Percentiles rank a stretch among this genome's conserved stretches.
Evolutionary conservation across 2,329 filamentous ascomycete genomes (phyloP).

Genomic region (Mycocentrospora acerina): DNA sequence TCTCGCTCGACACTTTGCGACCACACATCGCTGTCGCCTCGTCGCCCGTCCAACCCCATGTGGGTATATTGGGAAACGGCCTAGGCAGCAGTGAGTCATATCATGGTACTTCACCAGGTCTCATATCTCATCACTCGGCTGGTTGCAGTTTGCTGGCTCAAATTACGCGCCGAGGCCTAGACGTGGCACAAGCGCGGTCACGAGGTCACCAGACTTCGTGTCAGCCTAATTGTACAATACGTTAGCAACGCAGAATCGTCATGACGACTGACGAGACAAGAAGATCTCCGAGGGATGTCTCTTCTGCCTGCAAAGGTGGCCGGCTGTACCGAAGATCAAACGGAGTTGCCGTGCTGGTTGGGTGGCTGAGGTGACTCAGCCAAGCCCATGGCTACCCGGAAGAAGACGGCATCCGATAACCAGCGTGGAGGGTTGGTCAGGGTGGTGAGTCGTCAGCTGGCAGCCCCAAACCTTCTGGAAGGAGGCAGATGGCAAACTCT

Average conservation of each 20-base stretch:
- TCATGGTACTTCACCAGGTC: not conserved
- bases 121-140: not conserved
- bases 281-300: slow-evolving; percentile 12
- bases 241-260: slow-evolving; percentile 19
- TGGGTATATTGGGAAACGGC: slow-evolving; percentile 4
- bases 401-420: slow-evolving; percentile 12
- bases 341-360: slow-evolving; percentile 6
- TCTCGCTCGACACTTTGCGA: no score
- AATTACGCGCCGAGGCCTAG: slow-evolving; percentile 2
- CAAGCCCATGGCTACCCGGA: slow-evolving; percentile 18
- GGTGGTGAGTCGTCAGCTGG: slow-evolving; percentile 15
- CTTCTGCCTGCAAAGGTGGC: slow-evolving; percentile 19
- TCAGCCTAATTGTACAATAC: slow-evolving; percentile 20
- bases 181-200: slow-evolving; percentile 18
- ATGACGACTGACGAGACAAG: slow-evolving; percentile 7
- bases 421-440: slow-evolving; percentile 9
- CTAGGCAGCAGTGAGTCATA: slow-evolving; percentile 14
- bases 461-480: slow-evolving; percentile 20
- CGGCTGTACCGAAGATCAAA: slow-evolving; percentile 7
- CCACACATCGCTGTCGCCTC: no score
- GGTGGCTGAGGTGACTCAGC: slow-evolving; percentile 29
- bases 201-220: slow-evolving; percentile 33
- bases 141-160: slow-evolving; percentile 8
- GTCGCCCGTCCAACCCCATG: no score
- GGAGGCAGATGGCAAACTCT: slow-evolving; percentile 15